Base-by-base conservation (phyloP, 2,329 filamentous ascomycete genomes). In the Blastomyces emzantsi region DNA sequence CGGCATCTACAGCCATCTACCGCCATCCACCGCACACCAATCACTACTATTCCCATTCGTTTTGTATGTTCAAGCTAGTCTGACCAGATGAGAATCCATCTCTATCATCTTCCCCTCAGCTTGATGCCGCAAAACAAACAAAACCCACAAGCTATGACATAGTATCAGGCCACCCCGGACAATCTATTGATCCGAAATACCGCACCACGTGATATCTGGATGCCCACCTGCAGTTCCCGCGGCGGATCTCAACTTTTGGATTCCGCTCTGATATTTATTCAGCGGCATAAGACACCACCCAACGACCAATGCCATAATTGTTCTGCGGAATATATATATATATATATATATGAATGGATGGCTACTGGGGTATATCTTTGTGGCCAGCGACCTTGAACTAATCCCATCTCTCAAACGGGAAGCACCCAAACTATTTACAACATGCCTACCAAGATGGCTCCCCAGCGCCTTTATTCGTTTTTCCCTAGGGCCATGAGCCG, bases 401-500 rank as follows among this genome's bases (percentile, higher is more conserved):
- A 60, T 30, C 25, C 17, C 2, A 33, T 36, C 43, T 6, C 57
- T 25, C 57, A 47, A 22, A 22, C 28, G 15, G 41, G 25, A 36
- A 17, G 15, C 47, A 45, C 15, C 22, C 9, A 1, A 51, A 11
- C n/a, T 25, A 9, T 8, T 2, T 15, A 51, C 25, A 57, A 49
- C 33, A 51, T 45, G 33, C 33, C 43, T 28, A 15, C 57, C 62
- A 58, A 60, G 41, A 77, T 76, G 74, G 70, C 71, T 64, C 72
- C 69, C 62, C 66, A 68, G 58, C 73, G 71, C 66, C 67, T 70
- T 64, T 72, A 70, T 67, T 69, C 71, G 66, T 67, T 72, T 72
- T 69, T 76, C 56, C 69, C 72, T 69, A 73, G 73, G 69, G 71
- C 73, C 39, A 63, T 75, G 15, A 64, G 64, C 57, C 73, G 71